Evolutionary conservation across 768 basidiomycete genomes (phyloP), one percentile per base, ranked within the genome.

Genomic region (Tylopilus felleus): DNA sequence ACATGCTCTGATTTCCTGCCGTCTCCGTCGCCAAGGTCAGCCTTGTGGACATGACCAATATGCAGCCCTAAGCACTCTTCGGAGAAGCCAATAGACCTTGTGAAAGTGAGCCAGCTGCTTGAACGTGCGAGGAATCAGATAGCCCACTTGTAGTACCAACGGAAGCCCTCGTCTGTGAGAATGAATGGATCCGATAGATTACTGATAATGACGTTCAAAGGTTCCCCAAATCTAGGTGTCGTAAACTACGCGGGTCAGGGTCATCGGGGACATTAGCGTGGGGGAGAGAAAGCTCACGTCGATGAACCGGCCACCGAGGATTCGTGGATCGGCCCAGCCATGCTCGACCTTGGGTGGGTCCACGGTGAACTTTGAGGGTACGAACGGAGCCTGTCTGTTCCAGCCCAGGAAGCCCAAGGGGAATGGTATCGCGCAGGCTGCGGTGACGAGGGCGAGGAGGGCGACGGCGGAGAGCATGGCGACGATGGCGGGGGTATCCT

Each of bases 1-100:
- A 84, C 80, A 56, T 83, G 78, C 65, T 94, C 86, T 0, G 73
- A 66, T 65, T 85, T 85, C 62, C 77, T 78, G 3, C 84, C 84
- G 49, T 86, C 82, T 1, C 91, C 92, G 61, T 94, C 92, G 25
- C 92, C 92, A 8, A 94, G 80, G 67, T 94, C 77, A 14, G 92
- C 93, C 44, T 83, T 75, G 65, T 94, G 92, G 31, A 85, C 73
- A 55, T 82, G 71, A 25, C 93, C 92, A 39, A 81, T 77, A 66
- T 92, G 89, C 52, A 93, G 67, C 4, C 90, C 90, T 7, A 93
- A 67, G 64, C 92, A 94, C 67, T 93, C 92, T 58, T 80, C 79
- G 8, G 88, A 86, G 66, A 88, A 92, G 2, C 90, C 92, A 31
- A 93, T 78, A 9, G 90, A 90, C 67, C 85, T 88, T 55, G 21